phyloP scores from a whole-genome alignment of 495 filamentous ascomycete species.

The Cercophora sp. region DNA sequence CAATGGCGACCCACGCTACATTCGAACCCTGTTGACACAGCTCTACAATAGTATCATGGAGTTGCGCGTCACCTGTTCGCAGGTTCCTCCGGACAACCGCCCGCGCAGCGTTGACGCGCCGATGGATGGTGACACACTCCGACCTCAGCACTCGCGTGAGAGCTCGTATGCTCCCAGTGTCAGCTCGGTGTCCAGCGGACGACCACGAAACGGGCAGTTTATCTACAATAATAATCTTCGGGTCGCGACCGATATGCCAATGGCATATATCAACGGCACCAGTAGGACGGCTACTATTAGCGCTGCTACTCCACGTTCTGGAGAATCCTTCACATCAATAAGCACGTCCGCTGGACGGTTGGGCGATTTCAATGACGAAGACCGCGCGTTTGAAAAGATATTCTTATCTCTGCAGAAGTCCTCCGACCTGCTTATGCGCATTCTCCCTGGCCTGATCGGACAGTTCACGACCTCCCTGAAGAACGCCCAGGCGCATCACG shows the following conservation, averaged over 20 bases:
- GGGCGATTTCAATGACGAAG: constrained; percentile 65
- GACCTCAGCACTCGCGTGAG: constrained; percentile 41
- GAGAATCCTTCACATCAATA: constrained; percentile 68
- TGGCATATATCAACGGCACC: constrained; percentile 39
- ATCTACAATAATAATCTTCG: constrained; percentile 56
- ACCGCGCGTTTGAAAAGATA: constrained; percentile 75
- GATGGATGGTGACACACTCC: constrained; percentile 36
- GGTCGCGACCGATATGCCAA: constrained; percentile 46
- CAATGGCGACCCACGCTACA: constrained; percentile 71
- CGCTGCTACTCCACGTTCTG: constrained; percentile 68
- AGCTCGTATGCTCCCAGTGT: constrained; percentile 59
- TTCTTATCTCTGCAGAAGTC: constrained; percentile 67
- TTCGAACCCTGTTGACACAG: constrained; percentile 74
- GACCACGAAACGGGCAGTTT: constrained; percentile 60
- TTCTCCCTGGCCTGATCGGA: constrained; percentile 59
- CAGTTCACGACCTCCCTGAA: constrained; percentile 55
- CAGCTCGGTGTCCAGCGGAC: constrained; percentile 45
- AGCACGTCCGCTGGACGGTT: constrained; percentile 40
- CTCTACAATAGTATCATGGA: constrained; percentile 80
- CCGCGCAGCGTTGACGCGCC: constrained; percentile 19
- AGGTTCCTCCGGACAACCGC: constrained; percentile 15
- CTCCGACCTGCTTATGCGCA: constrained; percentile 61
- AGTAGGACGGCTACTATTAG: constrained; percentile 47
- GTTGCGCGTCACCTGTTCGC: constrained; percentile 49
- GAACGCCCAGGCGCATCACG: constrained; percentile 36